Base-by-base conservation (phyloP, 805 yeast genomes). In the Zygoascus tannicola region DNA sequence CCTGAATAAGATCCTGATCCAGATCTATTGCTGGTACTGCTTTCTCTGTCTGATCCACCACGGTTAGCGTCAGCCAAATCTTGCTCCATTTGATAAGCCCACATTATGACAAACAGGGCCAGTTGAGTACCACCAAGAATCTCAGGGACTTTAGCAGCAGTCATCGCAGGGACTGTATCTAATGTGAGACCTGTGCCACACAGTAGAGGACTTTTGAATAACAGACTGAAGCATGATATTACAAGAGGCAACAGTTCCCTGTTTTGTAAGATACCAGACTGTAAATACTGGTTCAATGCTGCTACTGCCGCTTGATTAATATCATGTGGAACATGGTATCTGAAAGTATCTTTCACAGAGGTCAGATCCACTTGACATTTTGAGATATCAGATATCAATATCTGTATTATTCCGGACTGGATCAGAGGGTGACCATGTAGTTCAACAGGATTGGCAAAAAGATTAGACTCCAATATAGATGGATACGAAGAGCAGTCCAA, bases 81-180 rank as follows among this genome's bases (percentile, higher is more conserved):
- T 22, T 54, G 52, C 38, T 57, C 59, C 8, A 57, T 49, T 10
- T 56, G 47, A 22, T 56, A 54, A 39, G 53, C 49, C 63, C 63
- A 58, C 48, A 57, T 50, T 19, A 56, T 47, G 15, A 58, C 44
- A 5, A 51, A 50, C 19, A 58, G 41, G 2, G 56, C 46, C 32
- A 55, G 41, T 41, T 58, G 62, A 30, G 56, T 53, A 3, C 52
- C 50, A 10, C 50, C 35, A 7, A 56, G 45, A 22, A 56, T 18
- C 21, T 37, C 40, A 7, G 15, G 32, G 16, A 37, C 15, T 4
- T 21, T 15, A 12, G 32, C 14, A 23, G n/a, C 15, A 14, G 15
- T 19, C 5, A 5, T 7, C 32, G 22, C 22, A 15, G 19, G 8
- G 5, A 23, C 5, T 10, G n/a, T 20, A 19, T 22, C 40, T 14